Base-by-base conservation (phyloP, 2,329 filamentous ascomycete genomes). In the Aspergillus neoniger region DNA sequence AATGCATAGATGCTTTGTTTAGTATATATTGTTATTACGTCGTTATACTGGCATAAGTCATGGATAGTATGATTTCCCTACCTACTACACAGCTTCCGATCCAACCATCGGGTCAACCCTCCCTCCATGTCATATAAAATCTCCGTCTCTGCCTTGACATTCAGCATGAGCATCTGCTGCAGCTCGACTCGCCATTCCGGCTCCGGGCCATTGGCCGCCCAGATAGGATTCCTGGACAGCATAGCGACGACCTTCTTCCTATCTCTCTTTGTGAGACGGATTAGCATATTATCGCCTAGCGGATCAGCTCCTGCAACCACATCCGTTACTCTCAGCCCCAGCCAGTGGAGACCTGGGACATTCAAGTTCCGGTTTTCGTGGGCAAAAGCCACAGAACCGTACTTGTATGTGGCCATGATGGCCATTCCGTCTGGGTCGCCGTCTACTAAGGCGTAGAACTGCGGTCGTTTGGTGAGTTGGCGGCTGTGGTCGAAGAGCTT, bases 141-240 rank as follows among this genome's bases (percentile, higher is more conserved):
- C 70, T 89, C 86, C 65, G 86, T 83, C 68, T 89, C 86, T 7
- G 84, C 85, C 69, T 89, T 89, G 49, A 83, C 63, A 64, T 86
- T 85, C 59, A 88, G 67, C 79, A 87, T 82, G 30, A 89, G 76
- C 85, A 89, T 88, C 2, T 72, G 71, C 70, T 87, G 86, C 64
- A 88, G 66, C 68, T 87, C 84, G 12, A 69, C 68, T 48, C 81
- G 79, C 79, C 81, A 82, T 32, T 74, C 74, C 7, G 65, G 66
- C 59, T 84, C 79, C 0, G 75, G 71, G 0, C 81, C 80, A 59
- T 77, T 69, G 51, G 78, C 80, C 2, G 72, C 72, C 66, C 79
- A 80, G 1, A 79, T 66, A 17, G 79, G 73, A 39, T 70, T 77
- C 21, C 70, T 74, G 23, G 75, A 75, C 47, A 88, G 76, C 84